Evolutionary conservation across 2,329 filamentous ascomycete species (phyloP).

Genomic region (Orbilia quercus): DNA sequence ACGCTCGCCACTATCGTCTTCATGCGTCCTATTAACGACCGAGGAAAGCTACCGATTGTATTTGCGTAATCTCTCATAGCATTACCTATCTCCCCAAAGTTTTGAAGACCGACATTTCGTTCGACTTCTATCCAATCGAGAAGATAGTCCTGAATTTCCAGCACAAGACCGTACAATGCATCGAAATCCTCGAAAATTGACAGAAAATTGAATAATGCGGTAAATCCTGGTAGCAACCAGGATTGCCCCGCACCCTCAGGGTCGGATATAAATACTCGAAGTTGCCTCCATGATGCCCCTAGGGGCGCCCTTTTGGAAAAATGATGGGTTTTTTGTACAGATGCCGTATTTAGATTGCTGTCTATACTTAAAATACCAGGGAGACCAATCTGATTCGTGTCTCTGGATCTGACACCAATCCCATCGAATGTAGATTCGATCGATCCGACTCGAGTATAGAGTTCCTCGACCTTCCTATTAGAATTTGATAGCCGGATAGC

Average conservation of each 20-base stretch:
- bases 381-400: neutral
- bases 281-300: conserved; percentile 19
- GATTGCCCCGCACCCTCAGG: neutral
- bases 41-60: conserved; percentile 7
- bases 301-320: conserved; percentile 27
- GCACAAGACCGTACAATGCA: neutral
- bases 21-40: neutral
- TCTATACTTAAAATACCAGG: neutral
- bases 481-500: neutral
- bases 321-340: neutral
- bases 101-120: neutral
- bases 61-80: conserved; percentile 9
- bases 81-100: neutral
- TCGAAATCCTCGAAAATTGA: conserved; percentile 3
- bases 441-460: neutral
- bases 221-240: conserved; percentile 1
- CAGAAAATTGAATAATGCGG: conserved; percentile 18
- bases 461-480: neutral
- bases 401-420: neutral
- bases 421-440: neutral
- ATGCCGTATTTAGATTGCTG: neutral
- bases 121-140: conserved; percentile 2
- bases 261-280: conserved; percentile 13
- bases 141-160: neutral
- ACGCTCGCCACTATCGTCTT: neutral